Evolutionary conservation across 768 basidiomycete genomes (phyloP), one percentile per base, ranked within the genome.

Genomic region (Clathrus columnatus): DNA sequence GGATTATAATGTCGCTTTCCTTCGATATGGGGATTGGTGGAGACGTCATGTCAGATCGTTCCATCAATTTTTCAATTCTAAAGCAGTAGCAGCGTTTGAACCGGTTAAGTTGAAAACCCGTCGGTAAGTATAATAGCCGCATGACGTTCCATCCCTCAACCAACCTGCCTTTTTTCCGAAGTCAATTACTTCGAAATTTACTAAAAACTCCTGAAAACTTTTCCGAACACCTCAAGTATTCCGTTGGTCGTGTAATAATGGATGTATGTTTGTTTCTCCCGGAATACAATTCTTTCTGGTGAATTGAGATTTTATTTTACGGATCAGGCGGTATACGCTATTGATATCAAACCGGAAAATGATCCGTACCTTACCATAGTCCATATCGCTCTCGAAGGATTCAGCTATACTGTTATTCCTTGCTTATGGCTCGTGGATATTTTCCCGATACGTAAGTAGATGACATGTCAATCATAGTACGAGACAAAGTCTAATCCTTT

Each of bases 241-340:
- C 17, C 28, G 2, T 30, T 14, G 24, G 24, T 20, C 17, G 2
- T 4, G 28, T 50, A 17, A 50, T 50, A 24, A 5, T 50, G 49
- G 49, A 50, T 24, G 49, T 50, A 26, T 10, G 14, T 20, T 14
- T 27, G 18, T 50, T 20, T 30, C 49, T 30, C 30, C 71, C 48
- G n/a, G n/a, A n/a, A n/a, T n/a, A n/a, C 61, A 64, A 24, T 68
- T 73, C 0, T n/a, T n/a, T n/a, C n/a, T n/a, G n/a, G n/a, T n/a
- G n/a, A n/a, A n/a, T n/a, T n/a, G n/a, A 70, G 73, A 17, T 36
- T 36, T 5, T 8, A 11, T 14, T 14, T 8, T 11, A 4, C 70
- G 74, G n/a, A n/a, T 56, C 68, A 69, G 50, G 68, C 76, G 36
- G 67, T 70, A 2, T 78, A 77, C 48, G 74, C 75, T 1, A 65